phyloP scores from a whole-genome alignment of 495 filamentous ascomycete genomes.

The Neurospora pannonica region DNA sequence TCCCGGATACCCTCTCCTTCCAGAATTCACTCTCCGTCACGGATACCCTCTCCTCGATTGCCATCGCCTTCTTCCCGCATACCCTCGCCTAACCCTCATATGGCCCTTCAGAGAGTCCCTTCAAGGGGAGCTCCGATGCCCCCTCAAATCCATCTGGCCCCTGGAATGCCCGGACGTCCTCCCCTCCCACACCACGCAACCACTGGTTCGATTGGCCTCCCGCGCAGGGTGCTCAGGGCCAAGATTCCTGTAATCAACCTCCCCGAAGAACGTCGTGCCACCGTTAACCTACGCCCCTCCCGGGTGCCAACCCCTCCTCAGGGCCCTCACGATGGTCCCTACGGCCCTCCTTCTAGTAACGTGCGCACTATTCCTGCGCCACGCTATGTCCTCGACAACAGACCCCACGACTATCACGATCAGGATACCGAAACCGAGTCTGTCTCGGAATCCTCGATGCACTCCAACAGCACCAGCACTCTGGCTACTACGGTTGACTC shows the following conservation, averaged over 20 bases:
- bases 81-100: background rate
- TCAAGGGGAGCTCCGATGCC: background rate
- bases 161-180: background rate
- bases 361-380: conserved; percentile 13
- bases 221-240: conserved; percentile 25
- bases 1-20: background rate
- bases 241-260: conserved; percentile 15
- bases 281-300: conserved; percentile 20
- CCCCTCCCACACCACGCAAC: background rate
- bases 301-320: conserved; percentile 10
- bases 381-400: conserved; percentile 11
- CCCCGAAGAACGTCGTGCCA: conserved; percentile 17
- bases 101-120: background rate
- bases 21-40: background rate
- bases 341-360: background rate
- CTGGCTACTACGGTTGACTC: conserved; percentile 30
- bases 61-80: background rate
- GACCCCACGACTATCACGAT: conserved; percentile 11
- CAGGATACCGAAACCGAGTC: conserved; percentile 31
- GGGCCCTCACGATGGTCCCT: background rate
- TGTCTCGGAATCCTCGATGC: conserved; percentile 32
- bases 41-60: background rate
- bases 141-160: background rate
- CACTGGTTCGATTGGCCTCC: conserved; percentile 6
- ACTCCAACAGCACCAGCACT: conserved; percentile 36